Conservation (phyloP, 1,284 basidiomycete species). For the Naganishia cerealis region DNA sequence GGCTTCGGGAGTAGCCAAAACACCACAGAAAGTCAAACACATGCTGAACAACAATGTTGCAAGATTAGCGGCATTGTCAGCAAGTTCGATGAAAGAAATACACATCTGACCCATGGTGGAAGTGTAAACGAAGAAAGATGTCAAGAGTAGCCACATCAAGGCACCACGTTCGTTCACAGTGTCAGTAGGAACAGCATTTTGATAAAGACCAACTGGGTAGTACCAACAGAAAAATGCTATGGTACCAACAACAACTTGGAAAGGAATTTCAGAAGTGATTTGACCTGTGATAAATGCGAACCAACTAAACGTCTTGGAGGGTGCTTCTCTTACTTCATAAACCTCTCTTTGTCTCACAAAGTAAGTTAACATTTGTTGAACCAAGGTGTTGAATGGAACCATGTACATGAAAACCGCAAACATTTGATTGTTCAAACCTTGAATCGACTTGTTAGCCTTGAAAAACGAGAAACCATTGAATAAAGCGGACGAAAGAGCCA, state of each 20-base stretch:
- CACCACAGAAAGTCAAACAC: no score
- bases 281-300: slow-evolving; percentile 51
- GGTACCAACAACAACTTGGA: slow-evolving; percentile 60
- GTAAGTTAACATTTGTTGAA: no score
- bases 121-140: no score
- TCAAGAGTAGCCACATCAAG: no score
- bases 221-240: slow-evolving; percentile 55
- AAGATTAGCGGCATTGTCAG: no score
- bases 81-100: no score
- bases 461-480: slow-evolving; percentile 49
- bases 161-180: no score
- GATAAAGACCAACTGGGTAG: slow-evolving; percentile 50
- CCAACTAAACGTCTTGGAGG: slow-evolving; percentile 81
- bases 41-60: no score
- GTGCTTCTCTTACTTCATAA: slow-evolving; percentile 71
- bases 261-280: slow-evolving; percentile 53
- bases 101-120: no score
- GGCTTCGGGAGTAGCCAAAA: no score
- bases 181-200: no score
- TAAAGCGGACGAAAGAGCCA: slow-evolving; percentile 43
- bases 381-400: slow-evolving; percentile 54
- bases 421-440: slow-evolving; percentile 37
- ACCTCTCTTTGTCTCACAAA: slow-evolving; percentile 60
- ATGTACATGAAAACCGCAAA: slow-evolving; percentile 55
- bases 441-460: slow-evolving; percentile 14